Percentiles rank a stretch among this genome's conserved stretches.
phyloP scores from a whole-genome alignment of 2,329 filamentous ascomycete genomes.

The Colletotrichum lini region DNA sequence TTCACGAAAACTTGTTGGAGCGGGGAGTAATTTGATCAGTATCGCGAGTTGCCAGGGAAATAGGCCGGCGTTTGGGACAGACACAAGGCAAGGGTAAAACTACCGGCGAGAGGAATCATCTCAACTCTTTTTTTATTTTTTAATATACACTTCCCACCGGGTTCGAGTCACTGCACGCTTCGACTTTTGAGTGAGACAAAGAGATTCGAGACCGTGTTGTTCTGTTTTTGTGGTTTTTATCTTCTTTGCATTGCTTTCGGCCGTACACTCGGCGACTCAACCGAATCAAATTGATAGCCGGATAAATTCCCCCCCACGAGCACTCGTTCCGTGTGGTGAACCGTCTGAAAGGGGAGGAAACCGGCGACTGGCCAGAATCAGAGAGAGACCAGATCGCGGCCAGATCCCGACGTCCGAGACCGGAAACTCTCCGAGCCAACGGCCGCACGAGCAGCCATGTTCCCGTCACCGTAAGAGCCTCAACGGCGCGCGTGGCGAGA shows the following conservation, averaged over 20 bases:
- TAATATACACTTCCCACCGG: too few species aligned
- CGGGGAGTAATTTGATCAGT: too few species aligned
- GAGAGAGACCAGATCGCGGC: neutral
- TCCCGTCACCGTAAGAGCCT: conserved; percentile 24
- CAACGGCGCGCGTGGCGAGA: neutral
- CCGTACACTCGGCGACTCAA: conserved; percentile 5
- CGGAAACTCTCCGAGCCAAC: conserved; percentile 36
- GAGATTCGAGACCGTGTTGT: neutral
- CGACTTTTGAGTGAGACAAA: conserved; percentile 2
- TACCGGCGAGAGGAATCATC: too few species aligned
- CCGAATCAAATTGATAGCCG: conserved; percentile 17
- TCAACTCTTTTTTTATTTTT: too few species aligned
- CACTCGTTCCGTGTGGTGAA: too few species aligned
- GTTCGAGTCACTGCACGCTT: too few species aligned
- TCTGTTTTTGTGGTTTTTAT: neutral
- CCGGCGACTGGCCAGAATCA: neutral
- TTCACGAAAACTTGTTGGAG: too few species aligned
- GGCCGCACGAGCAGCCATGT: conserved; percentile 30
- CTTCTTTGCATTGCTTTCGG: conserved; percentile 7
- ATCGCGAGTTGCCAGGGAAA: too few species aligned
- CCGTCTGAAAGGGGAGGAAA: too few species aligned
- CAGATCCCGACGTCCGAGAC: conserved; percentile 8
- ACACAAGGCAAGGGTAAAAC: too few species aligned
- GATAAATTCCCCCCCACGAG: neutral
- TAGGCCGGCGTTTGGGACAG: too few species aligned